Evolutionary conservation across 352 stramenopile genomes (phyloP), one percentile per base, ranked within the genome.

Genomic region (Hyaloperonospora brassicae): DNA sequence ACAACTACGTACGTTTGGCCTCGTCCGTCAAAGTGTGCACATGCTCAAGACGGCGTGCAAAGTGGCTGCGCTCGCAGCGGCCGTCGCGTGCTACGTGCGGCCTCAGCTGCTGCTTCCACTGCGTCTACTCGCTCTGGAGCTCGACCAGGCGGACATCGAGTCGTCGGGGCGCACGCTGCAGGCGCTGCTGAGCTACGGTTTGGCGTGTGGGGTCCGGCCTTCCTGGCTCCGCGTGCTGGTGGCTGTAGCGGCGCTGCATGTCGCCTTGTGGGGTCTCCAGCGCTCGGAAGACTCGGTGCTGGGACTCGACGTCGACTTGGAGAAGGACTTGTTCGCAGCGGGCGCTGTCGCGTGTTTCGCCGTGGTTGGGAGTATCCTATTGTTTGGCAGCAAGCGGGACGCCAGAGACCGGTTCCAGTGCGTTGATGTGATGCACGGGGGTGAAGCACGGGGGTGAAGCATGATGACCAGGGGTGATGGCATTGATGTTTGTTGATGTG

Each of bases 231-330:
- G 66, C 48, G 45, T 71, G 4, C 52, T 84, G 25, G 44, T 70
- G 24, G 56, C 50, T 41, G 55, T 91, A 9, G 71, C 80, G 22
- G 61, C 79, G 36, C 50, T 86, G 24, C 77, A 91, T 62, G 72
- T 75, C 5, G 24, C 57, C 11, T 69, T 76, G 40, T 82, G 79
- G 76, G 68, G 65, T 8, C 50, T 81, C 14, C 73, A 74, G 45
- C 46, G 86, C 43, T 45, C 54, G 10, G 60, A 78, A 13, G 55
- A 76, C 22, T 68, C 70, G 25, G 30, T 73, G 25, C 30, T 77
- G 30, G 48, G 51, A 1, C 2, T 86, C n/a, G 66, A 74, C 47
- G 56, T 63, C 7, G 60, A 64, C 24, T 61, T 47, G 11, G 72
- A 86, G 62, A 81, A 82, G 51, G 62, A 72, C 45, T 30, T 77